Evolutionary conservation across 768 basidiomycete genomes (phyloP), one percentile per base, ranked within the genome.

Genomic region (Scleroderma bovista): DNA sequence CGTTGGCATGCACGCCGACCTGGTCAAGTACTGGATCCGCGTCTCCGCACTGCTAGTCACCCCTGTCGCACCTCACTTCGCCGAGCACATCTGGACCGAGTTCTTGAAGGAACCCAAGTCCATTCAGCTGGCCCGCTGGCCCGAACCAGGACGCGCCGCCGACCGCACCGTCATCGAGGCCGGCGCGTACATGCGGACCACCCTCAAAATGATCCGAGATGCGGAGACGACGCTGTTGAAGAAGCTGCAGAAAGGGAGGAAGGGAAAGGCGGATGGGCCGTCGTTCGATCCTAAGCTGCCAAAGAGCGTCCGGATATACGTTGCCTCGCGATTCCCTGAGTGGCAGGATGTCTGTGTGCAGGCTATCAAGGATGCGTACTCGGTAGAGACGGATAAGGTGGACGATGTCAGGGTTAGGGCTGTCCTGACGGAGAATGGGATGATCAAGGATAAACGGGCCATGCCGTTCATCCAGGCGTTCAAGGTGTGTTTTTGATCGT

Each of bases 391-490:
- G 23, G 77, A 81, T 51, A 78, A 75, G 57, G 85, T 97, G 31
- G 90, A 99, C 61, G 93, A 97, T 62, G 81, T 71, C 33, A 84
- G 83, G 65, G 80, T 94, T 45, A 78, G 84, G 65, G 73, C 81
- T 59, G 57, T 79, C 56, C 64, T 98, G 64, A 76, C 75, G 9
- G 75, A 80, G 63, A 76, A 74, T 19, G 93, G 90, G 5, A 64
- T 97, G 65, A 84, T 93, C 71, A 97, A 96, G 77, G 93, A 98
- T 72, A 98, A 98, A 75, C 81, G 84, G 38, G 79, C 79, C 37
- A 98, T 97, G 95, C 94, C 94, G 6, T 97, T 95, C 70, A 81
- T 93, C 41, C 89, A 95, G 51, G 71, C 76, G 26, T 88, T 97
- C 83, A 94, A 96, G 84, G 95, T 93, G 46, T 33, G 75, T 57